Conservation (phyloP, 1,139 yeast species). For the Spathaspora sp. region DNA sequence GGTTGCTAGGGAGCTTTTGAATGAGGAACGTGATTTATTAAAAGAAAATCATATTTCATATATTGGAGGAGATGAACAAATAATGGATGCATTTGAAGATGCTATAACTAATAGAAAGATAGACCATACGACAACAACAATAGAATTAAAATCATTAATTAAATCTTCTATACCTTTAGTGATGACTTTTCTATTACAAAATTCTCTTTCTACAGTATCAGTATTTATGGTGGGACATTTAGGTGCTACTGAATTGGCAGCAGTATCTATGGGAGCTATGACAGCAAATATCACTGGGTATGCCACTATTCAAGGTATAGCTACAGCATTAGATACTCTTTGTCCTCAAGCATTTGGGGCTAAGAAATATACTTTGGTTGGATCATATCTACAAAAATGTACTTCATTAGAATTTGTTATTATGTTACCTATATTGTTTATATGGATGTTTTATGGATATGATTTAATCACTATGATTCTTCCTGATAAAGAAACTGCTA, state of each 20-base stretch:
- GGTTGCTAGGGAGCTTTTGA: slow-evolving; percentile 27
- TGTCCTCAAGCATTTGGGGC: slow-evolving; percentile 66
- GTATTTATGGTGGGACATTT: slow-evolving; percentile 60
- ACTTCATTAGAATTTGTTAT: slow-evolving; percentile 48
- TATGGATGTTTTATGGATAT: slow-evolving; percentile 51
- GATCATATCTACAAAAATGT: slow-evolving; percentile 55
- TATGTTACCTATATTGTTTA: slow-evolving; percentile 48
- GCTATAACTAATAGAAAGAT: slow-evolving; percentile 32
- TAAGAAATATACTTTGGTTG: slow-evolving; percentile 50
- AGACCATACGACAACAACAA: slow-evolving; percentile 22
- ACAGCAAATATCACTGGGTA: slow-evolving; percentile 60
- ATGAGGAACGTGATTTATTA: slow-evolving; percentile 39
- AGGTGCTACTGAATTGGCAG: slow-evolving; percentile 59
- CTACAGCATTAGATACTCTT: slow-evolving; percentile 57
- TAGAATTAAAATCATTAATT: slow-evolving; percentile 42
- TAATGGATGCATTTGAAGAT: slow-evolving; percentile 36
- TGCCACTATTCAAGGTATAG: slow-evolving; percentile 58
- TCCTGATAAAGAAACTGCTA: slow-evolving; percentile 51
- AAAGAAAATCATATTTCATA: slow-evolving; percentile 27
- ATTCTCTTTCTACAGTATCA: slow-evolving; percentile 56
- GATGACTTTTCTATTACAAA: slow-evolving; percentile 53
- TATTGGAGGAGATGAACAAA: slow-evolving; percentile 26
- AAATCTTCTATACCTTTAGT: slow-evolving; percentile 52
- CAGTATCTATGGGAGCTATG: slow-evolving; percentile 64
- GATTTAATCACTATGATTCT: slow-evolving; percentile 34